These are phyloP conservation scores for Coemansia sp. DNA, from an alignment of 192 early-diverging fungal genomes.

Conservation along the genomic window DNA sequence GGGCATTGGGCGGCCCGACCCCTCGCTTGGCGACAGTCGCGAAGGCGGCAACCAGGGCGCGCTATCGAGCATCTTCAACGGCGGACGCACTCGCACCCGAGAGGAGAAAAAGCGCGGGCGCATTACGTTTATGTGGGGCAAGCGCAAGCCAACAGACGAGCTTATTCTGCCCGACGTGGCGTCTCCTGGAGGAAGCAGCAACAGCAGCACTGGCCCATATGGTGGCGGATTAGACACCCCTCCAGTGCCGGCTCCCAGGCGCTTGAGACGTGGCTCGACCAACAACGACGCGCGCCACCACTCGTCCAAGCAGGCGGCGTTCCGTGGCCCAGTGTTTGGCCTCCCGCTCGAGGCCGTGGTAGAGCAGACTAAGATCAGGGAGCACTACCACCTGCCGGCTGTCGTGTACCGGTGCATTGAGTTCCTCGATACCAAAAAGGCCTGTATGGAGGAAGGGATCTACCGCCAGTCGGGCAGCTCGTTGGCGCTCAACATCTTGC, in stretches of 20 bases:
- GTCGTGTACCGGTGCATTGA: slow-evolving; percentile 96
- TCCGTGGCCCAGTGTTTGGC: slow-evolving; percentile 74
- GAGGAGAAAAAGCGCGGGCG: slow-evolving; percentile 59
- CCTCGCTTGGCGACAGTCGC: not conserved
- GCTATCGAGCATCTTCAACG: slow-evolving; percentile 10
- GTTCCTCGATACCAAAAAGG: slow-evolving; percentile 90
- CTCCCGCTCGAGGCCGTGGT: slow-evolving; percentile 82
- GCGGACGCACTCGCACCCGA: slow-evolving; percentile 30
- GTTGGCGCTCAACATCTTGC: slow-evolving; percentile 71
- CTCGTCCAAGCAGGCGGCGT: slow-evolving; percentile 12
- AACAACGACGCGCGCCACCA: slow-evolving; percentile 26
- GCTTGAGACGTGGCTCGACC: slow-evolving; percentile 52
- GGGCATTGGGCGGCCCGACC: slow-evolving; percentile 45
- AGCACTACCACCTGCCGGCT: slow-evolving; percentile 83
- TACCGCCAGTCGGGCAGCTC: slow-evolving; percentile 89
- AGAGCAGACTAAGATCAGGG: slow-evolving; percentile 68
- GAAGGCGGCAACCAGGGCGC: slow-evolving; percentile 12
- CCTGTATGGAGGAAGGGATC: slow-evolving; percentile 90
- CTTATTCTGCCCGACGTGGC: slow-evolving; percentile 27
- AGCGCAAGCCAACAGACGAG: slow-evolving; percentile 49
- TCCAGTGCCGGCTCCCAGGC: slow-evolving; percentile 29
- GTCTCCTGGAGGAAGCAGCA: slow-evolving; percentile 11
- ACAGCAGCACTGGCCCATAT: slow-evolving; percentile 11
- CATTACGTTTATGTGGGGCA: slow-evolving; percentile 60
- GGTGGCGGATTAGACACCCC: slow-evolving; percentile 20